Base-by-base conservation (phyloP, 441 rosid species). In the Hypseocharis bilobata region DNA sequence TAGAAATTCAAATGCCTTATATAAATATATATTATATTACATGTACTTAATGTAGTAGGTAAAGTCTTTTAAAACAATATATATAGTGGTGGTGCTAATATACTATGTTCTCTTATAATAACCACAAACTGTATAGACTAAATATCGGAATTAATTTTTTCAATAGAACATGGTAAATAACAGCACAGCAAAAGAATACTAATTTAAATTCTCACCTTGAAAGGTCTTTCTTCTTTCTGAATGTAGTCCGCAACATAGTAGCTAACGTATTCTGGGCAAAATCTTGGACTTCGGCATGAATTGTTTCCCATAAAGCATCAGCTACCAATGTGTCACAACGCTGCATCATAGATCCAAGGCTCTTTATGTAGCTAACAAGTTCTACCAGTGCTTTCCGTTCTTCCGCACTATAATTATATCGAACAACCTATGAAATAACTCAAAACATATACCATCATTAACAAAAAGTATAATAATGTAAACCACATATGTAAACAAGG, bases 231-330 rank as follows among this genome's bases (percentile, higher is more conserved):
- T 94, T 94, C 82, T 88, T 94, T 71, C 96, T 78, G 72, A 91
- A 91, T 62, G 95, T 89, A 67, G 99, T 91, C 67, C 90, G 86
- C 81, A 94, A 74, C 99, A 94, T 94, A 28, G 84, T 84, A 63
- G 99, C 99, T 80, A 94, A 76, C 22, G 91, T 89, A 79, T 91
- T 91, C 71, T 94, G 99, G 69, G 91, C 98, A 83, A 91, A 94
- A 81, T 91, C 98, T 83, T 94, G 99, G 74, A 94, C 98, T 73
- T 94, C 99, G 0, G 96, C 92, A 81, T 94, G 99, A 80, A 94
- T 84, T 42, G 98, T 94, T 83, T 91, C 99, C 99, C 99, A 94
- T 19, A 94, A 83, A 77, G 99, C 94, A 83, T 94, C 99, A 66
- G 96, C 94, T 61, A 94, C 92, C 80, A 89, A 78, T 44, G 96